Evolutionary conservation across 495 filamentous ascomycete genomes (phyloP).

Genomic region (Terfezia boudieri): DNA sequence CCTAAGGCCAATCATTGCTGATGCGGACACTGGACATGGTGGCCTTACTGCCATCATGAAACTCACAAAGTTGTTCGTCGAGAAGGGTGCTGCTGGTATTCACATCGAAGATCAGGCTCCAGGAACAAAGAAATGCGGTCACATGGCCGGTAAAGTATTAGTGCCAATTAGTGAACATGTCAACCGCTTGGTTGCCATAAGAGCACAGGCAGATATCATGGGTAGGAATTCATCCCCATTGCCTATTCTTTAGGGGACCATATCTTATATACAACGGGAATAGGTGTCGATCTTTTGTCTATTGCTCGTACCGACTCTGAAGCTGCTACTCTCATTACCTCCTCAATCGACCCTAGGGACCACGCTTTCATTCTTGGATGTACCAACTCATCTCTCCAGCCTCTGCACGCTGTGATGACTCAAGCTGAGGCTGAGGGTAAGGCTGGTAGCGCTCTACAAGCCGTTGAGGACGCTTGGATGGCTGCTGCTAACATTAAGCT

Average conservation of each 20-base stretch:
- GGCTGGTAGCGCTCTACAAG: constrained; percentile 57
- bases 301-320: constrained; percentile 93
- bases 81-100: constrained; percentile 76
- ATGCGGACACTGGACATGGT: constrained; percentile 94
- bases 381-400: constrained; percentile 66
- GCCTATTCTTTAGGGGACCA: background rate
- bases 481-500: constrained; percentile 67
- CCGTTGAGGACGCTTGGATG: constrained; percentile 78
- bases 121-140: constrained; percentile 97
- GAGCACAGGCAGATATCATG: constrained; percentile 98
- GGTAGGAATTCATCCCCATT: constrained; percentile 25
- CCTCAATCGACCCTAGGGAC: constrained; percentile 84
- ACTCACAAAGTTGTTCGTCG: constrained; percentile 90
- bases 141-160: constrained; percentile 98
- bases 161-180: constrained; percentile 97
- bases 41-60: constrained; percentile 97
- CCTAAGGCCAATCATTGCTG: constrained; percentile 85
- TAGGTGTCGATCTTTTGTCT: constrained; percentile 53
- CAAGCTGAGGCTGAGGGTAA: constrained; percentile 68
- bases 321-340: constrained; percentile 90
- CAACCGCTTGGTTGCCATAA: constrained; percentile 89
- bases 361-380: constrained; percentile 78
- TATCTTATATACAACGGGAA: constrained; percentile 16
- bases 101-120: constrained; percentile 98
- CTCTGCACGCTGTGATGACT: constrained; percentile 77